Evolutionary conservation across 2,329 filamentous ascomycete genomes (phyloP), one percentile per base, ranked within the genome.

Genomic region (Hypoxylon sp.): DNA sequence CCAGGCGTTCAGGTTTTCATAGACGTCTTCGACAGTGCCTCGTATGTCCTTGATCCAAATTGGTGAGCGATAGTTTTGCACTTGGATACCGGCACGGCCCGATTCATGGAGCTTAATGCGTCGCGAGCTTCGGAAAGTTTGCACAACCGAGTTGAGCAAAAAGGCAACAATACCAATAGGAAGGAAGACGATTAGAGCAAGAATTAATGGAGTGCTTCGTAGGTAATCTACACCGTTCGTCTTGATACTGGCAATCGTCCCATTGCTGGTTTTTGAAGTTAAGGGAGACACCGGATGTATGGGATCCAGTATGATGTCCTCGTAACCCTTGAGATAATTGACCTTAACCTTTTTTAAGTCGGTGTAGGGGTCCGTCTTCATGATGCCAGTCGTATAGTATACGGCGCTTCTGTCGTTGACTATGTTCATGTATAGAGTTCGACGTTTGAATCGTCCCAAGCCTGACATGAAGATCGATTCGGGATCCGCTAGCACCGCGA

Each of bases 391-490:
- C 0, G 93, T 97, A 69, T 93, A 96, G 72, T 89, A 90, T 1
- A 87, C 83, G 3, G 90, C 90, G 32, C 83, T 90, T 45, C 86
- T 79, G 73, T 97, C 93, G 70, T 97, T 96, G 66, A 89, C 75
- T 35, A 96, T 86, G 67, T 97, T 97, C 30, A 88, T 80, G 69
- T 97, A 97, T 1, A 96, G 75, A 3, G 84, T 88, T 51, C 86
- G 87, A 45, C 89, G 80, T 68, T 86, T 83, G 74, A 97, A 97
- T 61, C 78, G 81, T 54, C 82, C 80, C 34, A 97, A 77, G 0
- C 86, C 92, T 21, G 83, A 82, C 63, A 96, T 88, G 73, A 97
- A 97, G 60, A 96, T 89, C 55, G 89, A 92, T 38, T 87, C 81
- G 0, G 88, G 86, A 59, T 96, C 92, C 4, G 92, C 89, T 20